These are phyloP conservation scores for Rhexocercosporidium sp. DNA, from an alignment of 2,329 filamentous ascomycete genomes.

Conservation along the genomic window DNA sequence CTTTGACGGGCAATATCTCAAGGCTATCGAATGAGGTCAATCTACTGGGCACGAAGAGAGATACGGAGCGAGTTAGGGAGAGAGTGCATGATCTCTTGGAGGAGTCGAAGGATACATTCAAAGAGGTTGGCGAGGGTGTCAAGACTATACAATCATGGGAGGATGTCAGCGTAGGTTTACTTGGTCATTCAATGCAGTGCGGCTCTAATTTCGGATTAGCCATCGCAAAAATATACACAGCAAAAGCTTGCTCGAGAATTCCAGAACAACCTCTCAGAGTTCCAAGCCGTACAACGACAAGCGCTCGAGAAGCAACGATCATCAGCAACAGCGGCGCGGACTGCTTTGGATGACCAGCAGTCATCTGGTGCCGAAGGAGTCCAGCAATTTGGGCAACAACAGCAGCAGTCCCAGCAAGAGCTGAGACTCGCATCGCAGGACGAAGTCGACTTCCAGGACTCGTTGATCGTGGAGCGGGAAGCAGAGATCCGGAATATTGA, in stretches of 20 bases:
- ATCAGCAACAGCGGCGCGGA: constrained; percentile 80
- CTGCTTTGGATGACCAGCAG: constrained; percentile 71
- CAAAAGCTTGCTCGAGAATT: constrained; percentile 95
- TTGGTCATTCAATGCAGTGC: background rate
- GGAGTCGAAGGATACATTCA: constrained; percentile 85
- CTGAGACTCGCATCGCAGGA: constrained; percentile 85
- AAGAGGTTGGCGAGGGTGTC: constrained; percentile 88
- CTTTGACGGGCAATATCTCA: constrained; percentile 85
- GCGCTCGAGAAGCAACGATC: constrained; percentile 93
- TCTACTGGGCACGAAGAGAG: constrained; percentile 85
- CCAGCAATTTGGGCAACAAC: constrained; percentile 48
- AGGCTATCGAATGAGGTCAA: constrained; percentile 83
- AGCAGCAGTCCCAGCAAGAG: constrained; percentile 73
- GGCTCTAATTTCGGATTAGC: constrained; percentile 54
- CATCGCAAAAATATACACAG: constrained; percentile 94
- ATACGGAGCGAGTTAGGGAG: constrained; percentile 89
- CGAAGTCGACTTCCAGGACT: constrained; percentile 97
- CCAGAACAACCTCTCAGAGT: constrained; percentile 84
- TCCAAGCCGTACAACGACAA: constrained; percentile 87
- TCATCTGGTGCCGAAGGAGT: constrained; percentile 43
- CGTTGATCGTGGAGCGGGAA: constrained; percentile 93
- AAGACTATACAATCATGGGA: constrained; percentile 91
- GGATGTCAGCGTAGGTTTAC: constrained; percentile 71
- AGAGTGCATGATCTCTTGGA: constrained; percentile 86
- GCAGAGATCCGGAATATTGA: constrained; percentile 97